Evolutionary conservation across 225 moss, liverwort and hornwort genomes (phyloP), one percentile per base, ranked within the genome.

Genomic region (Sphagnum tenellum): DNA sequence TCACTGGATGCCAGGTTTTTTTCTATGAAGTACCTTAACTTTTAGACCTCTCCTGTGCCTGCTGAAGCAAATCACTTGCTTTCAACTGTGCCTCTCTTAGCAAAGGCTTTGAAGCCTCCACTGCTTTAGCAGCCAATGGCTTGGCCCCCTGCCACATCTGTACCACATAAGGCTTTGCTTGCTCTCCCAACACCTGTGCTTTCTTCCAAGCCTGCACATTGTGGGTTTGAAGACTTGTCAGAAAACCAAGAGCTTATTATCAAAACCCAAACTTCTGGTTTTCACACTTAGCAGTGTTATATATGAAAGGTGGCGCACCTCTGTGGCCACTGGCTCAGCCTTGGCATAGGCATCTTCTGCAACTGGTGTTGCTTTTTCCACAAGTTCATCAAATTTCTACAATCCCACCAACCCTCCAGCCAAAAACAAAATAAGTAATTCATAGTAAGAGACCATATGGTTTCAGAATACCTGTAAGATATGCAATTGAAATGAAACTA

Each of bases 71-170:
- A 65, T 86, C 78, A 72, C 65, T 77, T 57, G 92, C 92, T 74
- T 89, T 93, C 8, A 72, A 61, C 71, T 84, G 87, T 2, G 83
- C 92, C 65, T 72, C 86, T 70, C 78, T 89, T 69, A 93, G 65
- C 75, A 93, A 68, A 51, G 89, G 89, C 67, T 88, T 93, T 56
- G 88, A 85, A 55, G 80, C 89, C 69, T 89, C 88, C 9, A 88
- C 79, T 56, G 89, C 89, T 63, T 93, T 89, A 4, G 79, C 74
- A 49, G 88, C 92, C 70, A 89, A 7, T 5, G 92, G 92, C 74
- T 83, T 86, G 3, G 86, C 82, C 65, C 76, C 81, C 63, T 86
- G 74, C 92, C 89, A 93, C 10, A 83, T 85, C 69, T 83, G 84
- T 68, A 72, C 72, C 13, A 82, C 79, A 57, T 86, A 93, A 10